These are phyloP conservation scores for Trichoderma sp. DNA, from an alignment of 2,329 filamentous ascomycete genomes.

Conservation along the genomic window DNA sequence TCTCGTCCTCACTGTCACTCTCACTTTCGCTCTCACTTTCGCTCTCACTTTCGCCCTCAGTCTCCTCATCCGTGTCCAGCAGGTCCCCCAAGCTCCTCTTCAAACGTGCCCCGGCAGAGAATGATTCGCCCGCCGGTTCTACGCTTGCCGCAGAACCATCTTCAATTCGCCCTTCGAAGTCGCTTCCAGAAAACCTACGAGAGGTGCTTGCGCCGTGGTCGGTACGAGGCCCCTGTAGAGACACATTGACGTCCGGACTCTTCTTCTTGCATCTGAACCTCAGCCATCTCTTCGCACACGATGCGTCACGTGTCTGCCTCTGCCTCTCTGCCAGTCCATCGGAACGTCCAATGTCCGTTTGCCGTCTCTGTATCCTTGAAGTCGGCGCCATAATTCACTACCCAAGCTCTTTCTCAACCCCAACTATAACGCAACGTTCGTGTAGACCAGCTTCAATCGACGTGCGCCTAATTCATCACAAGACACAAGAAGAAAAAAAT, in stretches of 20 bases:
- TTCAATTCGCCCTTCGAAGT: neutral
- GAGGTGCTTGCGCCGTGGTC: neutral
- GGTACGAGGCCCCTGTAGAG: no score
- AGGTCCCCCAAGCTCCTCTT: neutral
- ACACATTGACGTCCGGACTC: neutral
- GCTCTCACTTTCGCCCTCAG: neutral
- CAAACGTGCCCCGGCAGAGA: neutral
- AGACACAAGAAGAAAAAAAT: neutral
- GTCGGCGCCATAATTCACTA: constrained; percentile 16
- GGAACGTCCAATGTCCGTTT: neutral
- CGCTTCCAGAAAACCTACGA: neutral
- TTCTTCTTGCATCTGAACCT: neutral
- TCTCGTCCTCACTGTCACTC: neutral
- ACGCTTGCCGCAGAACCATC: neutral
- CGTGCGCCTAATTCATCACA: neutral
- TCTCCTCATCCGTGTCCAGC: neutral
- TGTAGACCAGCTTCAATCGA: constrained; percentile 7
- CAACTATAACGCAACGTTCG: neutral
- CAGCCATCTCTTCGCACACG: neutral
- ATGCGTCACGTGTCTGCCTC: neutral
- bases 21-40: neutral
- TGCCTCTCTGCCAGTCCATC: neutral
- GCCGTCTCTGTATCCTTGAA: neutral
- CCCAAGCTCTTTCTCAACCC: neutral
- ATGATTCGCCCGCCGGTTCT: neutral